Base-by-base conservation (phyloP, 768 basidiomycete genomes). In the Boletellus sp. region DNA sequence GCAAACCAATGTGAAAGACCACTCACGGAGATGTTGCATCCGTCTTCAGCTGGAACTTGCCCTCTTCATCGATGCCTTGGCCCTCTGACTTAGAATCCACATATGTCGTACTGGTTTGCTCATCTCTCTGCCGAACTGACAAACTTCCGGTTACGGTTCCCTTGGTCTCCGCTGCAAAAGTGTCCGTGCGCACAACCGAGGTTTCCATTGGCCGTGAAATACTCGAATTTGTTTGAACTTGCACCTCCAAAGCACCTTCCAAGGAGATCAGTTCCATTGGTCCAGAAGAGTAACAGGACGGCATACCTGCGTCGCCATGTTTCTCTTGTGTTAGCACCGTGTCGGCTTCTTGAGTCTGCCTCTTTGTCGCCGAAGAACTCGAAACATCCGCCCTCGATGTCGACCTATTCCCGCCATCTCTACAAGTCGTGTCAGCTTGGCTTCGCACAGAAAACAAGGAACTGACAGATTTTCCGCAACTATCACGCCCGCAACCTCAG, bases 21-120 rank as follows among this genome's bases (percentile, higher is more conserved):
- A 47, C 48, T 44, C 38, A 54, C 55, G n/a, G 37, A 33, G 41
- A 43, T 10, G 9, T 38, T 6, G 42, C 9, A 33, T 16, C 6
- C 22, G 19, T 33, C 22, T 9, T 43, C 45, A 36, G 8, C 13
- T 36, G 9, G 16, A 6, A 6, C 32, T 33, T 24, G 19, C 22
- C 42, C 3, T 22, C 2, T 2, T 17, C 37, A 0, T 26, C 10
- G n/a, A 3, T 28, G 26, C 9, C 42, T 13, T 28, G 47, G 15
- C 9, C 10, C 17, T 4, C n/a, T 19, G 23, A 22, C 13, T 23
- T 24, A 20, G 4, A 38, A 22, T 20, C 42, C 32, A 41, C 20
- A 20, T 7, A 15, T 11, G 26, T 39, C 17, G 3, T 11, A 3
- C 15, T 20, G 3, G 20, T 36, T n/a, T 31, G 31, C 3, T 34